Conservation (phyloP, 208 protist genomes). For the Leishmania guyanensis region DNA sequence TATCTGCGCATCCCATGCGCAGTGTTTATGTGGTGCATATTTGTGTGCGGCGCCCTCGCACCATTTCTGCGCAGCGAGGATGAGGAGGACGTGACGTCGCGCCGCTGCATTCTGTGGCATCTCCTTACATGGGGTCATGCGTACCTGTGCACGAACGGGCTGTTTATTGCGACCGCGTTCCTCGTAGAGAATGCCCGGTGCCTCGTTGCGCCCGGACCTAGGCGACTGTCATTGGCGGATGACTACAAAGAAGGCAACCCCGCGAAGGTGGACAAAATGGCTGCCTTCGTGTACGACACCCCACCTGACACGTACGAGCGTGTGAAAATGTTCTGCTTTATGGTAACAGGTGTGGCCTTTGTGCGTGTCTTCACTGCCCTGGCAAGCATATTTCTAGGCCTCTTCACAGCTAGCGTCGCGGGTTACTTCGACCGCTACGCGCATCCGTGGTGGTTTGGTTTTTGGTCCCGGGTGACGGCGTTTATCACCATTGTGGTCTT, state of each 20-base stretch:
- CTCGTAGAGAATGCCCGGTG: conserved; percentile 47
- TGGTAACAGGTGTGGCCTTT: conserved; percentile 63
- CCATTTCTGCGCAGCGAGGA: conserved; percentile 12
- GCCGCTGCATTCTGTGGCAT: neutral
- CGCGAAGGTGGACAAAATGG: conserved; percentile 46
- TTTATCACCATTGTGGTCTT: conserved; percentile 39
- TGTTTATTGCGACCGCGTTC: conserved; percentile 31
- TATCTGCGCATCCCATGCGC: conserved; percentile 29
- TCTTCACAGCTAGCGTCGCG: conserved; percentile 37
- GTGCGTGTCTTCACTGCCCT: conserved; percentile 44
- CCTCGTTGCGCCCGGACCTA: conserved; percentile 38
- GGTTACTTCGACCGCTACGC: conserved; percentile 38
- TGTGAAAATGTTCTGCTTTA: conserved; percentile 71
- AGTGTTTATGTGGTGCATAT: conserved; percentile 22
- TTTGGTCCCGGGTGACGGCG: conserved; percentile 39
- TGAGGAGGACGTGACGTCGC: neutral
- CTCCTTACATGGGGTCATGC: conserved; percentile 15
- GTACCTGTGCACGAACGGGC: conserved; percentile 23
- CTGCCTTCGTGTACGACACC: conserved; percentile 78
- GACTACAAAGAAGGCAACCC: conserved; percentile 70
- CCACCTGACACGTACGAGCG: conserved; percentile 72
- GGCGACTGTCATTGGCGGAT: conserved; percentile 50
- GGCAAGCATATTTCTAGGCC: conserved; percentile 39
- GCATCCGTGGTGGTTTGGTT: conserved; percentile 53
- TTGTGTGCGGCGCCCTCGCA: conserved; percentile 7